A percentile compares a stretch with the other conserved stretches of the same genome.
Conservation (phyloP, 345 rosid genomes). For the Pugionium dolabratum region DNA sequence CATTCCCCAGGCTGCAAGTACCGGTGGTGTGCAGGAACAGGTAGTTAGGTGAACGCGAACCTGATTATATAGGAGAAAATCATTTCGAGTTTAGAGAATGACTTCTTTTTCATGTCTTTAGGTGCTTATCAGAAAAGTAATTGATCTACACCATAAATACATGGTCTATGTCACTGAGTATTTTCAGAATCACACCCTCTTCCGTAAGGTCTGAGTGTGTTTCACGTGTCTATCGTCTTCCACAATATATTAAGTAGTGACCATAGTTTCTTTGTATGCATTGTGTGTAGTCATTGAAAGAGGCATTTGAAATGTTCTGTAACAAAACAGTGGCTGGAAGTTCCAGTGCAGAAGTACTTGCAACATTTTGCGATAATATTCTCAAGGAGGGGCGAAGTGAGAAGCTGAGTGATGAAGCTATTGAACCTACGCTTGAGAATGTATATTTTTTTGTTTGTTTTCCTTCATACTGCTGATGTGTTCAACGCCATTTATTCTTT, state of each 20-base stretch:
- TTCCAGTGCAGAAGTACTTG: conserved; percentile 47
- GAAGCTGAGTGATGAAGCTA: conserved; percentile 46
- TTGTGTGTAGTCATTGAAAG: conserved; percentile 41
- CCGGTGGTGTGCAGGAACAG: conserved; percentile 75
- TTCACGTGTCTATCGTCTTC: conserved; percentile 13
- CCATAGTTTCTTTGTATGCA: conserved; percentile 4
- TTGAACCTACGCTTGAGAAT: conserved; percentile 49
- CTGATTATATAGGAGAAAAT: not conserved
- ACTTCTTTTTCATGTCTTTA: conserved; percentile 41
- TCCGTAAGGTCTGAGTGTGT: conserved; percentile 57
- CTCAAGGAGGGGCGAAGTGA: conserved; percentile 49
- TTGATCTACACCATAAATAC: conserved; percentile 84
- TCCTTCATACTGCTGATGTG: not conserved
- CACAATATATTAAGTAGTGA: conserved; percentile 27
- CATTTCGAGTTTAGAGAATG: not conserved
- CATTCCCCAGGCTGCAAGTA: conserved; percentile 58
- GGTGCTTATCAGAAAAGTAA: conserved; percentile 80
- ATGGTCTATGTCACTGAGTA: conserved; percentile 70
- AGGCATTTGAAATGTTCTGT: conserved; percentile 49
- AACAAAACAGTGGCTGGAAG: conserved; percentile 48
- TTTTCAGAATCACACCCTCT: conserved; percentile 74
- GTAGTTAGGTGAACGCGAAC: conserved; percentile 36
- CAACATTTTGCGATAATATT: conserved; percentile 47
- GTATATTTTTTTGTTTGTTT: conserved; percentile 20
- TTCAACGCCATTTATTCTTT: not conserved